Evolutionary conservation across 2,329 filamentous ascomycete genomes (phyloP), one percentile per base, ranked within the genome.

Genomic region (Akanthomyces uredinophilus): DNA sequence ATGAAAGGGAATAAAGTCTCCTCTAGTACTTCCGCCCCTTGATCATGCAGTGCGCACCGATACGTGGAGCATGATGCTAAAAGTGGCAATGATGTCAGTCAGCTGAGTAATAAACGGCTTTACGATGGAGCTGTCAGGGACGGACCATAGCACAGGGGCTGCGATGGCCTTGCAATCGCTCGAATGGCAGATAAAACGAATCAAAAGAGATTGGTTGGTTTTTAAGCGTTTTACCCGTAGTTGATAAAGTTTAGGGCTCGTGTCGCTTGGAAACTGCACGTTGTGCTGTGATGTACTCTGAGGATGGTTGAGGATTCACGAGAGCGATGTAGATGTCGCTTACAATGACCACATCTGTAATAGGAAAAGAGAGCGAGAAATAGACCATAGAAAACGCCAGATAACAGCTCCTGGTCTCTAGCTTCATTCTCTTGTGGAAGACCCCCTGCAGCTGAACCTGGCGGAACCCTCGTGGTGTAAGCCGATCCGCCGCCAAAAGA

Each of bases 21-120:
- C 13, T 10, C 27, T 56, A 18, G 11, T 37, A 22, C 27, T 11
- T 22, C 41, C 43, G 11, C 13, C 29, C 18, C 4, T n/a, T 47
- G 53, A 29, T 29, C 2, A 22, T 35, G n/a, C 27, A 37, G 27
- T n/a, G 53, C 27, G 39, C 5, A 27, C 52, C 39, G 39, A 7
- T 55, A 22, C 24, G 24, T 5, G 53, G 41, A 47, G 11, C 4
- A 56, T 16, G n/a, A n/a, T 56, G 18, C 20, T 47, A 29, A 41
- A 29, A 18, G 8, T 18, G 54, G 6, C 53, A 22, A 27, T 20
- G 29, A 22, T 43, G 22, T 37, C 29, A 18, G 54, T 56, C 35
- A 56, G 54, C 54, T 56, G 54, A 56, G 54, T 56, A 46, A 56
- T 56, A 37, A 56, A 56, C 54, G 41, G 54, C 22, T 35, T 27